These are phyloP conservation scores for Aspergillus brunneoviolaceus DNA, from an alignment of 2,329 filamentous ascomycete genomes.

Conservation along the genomic window DNA sequence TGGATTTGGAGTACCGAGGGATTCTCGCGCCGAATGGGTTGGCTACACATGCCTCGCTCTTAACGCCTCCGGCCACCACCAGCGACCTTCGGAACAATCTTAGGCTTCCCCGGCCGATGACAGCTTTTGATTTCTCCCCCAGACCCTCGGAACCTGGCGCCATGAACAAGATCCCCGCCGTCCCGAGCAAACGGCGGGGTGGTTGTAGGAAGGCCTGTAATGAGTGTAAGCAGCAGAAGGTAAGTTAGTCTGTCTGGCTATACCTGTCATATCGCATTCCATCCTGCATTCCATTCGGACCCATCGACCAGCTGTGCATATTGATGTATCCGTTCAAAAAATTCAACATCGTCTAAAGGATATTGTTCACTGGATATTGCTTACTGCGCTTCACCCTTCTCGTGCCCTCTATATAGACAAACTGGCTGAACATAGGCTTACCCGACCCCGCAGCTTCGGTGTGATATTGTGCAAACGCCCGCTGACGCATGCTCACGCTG, in stretches of 20 bases:
- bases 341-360: too few species aligned
- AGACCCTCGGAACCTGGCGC: slow-evolving; percentile 36
- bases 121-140: slow-evolving; percentile 31
- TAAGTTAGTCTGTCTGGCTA: slow-evolving; percentile 31
- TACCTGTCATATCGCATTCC: neutral
- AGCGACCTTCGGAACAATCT: slow-evolving; percentile 39
- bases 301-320: neutral
- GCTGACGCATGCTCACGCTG: slow-evolving; percentile 62
- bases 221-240: slow-evolving; percentile 68
- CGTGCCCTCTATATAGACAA: neutral
- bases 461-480: slow-evolving; percentile 65
- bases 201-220: slow-evolving; percentile 56
- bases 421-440: slow-evolving; percentile 19
- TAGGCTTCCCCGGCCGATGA: slow-evolving; percentile 31
- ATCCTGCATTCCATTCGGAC: neutral
- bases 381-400: neutral
- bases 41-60: slow-evolving; percentile 24
- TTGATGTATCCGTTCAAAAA: neutral
- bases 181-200: slow-evolving; percentile 44
- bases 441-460: slow-evolving; percentile 53
- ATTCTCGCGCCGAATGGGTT: slow-evolving; percentile 37
- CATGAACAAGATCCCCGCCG: slow-evolving; percentile 43
- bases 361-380: too few species aligned
- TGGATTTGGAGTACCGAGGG: slow-evolving; percentile 39
- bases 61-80: slow-evolving; percentile 27